Evolutionary conservation across 441 rosid genomes (phyloP), one percentile per base, ranked within the genome.

Genomic region (Daphne laureola): DNA sequence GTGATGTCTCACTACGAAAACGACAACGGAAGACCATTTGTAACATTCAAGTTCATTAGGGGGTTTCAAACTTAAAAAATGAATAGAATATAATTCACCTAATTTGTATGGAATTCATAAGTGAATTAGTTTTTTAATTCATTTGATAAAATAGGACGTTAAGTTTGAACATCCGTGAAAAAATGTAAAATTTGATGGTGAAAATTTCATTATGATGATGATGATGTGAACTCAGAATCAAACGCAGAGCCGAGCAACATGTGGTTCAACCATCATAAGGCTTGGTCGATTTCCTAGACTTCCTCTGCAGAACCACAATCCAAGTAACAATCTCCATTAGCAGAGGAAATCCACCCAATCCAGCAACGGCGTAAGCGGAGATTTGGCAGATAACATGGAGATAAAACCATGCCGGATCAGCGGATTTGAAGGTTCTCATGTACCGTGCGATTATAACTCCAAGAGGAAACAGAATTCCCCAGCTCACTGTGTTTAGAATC

Each of bases 401-500:
- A 53, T 82, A 82, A 51, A 82, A 82, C 88, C 88, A 82, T 6
- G 73, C 76, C 12, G 84, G 88, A 73, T 82, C 88, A 2, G 84
- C 78, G 0, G 84, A 74, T 23, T 72, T 61, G 51, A 82, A 76
- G 18, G 62, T 49, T 54, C 80, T 76, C 41, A 82, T 7, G 46
- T 82, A 82, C 54, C 88, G 62, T 0, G 88, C 88, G 12, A 82
- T 70, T 16, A 82, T 71, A 26, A 58, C 68, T 51, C 88, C 88
- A 12, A 76, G 7, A 0, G 84, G 88, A 46, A 82, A 68, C 81
- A 82, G 51, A 61, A 82, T 67, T 46, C 88, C 84, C 88, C 88
- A 82, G 51, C 88, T 78, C 46, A 78, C 76, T 11, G 70, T 78
- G 41, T 82, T 81, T 54, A 82, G 75, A 5, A 82, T 60, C 59